Evolutionary conservation across 2,329 filamentous ascomycete species (phyloP).

Genomic region (Diaporthe citrichinensis): DNA sequence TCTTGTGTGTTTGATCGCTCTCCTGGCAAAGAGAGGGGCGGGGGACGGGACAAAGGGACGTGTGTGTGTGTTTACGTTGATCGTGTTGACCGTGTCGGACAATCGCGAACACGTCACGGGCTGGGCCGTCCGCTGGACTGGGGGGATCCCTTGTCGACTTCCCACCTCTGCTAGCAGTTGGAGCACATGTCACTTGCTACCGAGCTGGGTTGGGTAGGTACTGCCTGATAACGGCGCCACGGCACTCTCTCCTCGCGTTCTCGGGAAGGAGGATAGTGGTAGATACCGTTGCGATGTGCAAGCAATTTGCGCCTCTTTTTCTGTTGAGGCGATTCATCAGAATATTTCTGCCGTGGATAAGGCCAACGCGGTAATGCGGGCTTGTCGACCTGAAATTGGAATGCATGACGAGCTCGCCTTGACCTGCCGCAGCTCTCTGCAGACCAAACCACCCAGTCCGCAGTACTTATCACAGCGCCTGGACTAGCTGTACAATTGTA

Average conservation of each 20-base stretch:
- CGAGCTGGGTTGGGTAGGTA: neutral
- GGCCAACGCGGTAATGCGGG: neutral
- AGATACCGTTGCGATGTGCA: neutral
- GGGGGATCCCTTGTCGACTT: constrained; percentile 32
- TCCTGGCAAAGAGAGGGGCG: neutral
- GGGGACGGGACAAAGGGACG: neutral
- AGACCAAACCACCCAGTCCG: neutral
- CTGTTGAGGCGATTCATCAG: neutral
- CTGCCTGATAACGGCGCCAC: neutral
- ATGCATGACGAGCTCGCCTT: constrained; percentile 24
- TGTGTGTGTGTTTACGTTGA: constrained; percentile 2
- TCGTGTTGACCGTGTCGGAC: constrained; percentile 24
- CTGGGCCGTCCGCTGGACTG: constrained; percentile 32
- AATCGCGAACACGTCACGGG: constrained; percentile 33
- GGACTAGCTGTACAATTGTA: neutral
- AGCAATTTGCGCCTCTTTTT: neutral
- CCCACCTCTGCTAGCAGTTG: neutral
- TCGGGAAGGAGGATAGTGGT: neutral
- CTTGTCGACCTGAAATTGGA: neutral
- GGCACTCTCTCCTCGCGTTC: neutral
- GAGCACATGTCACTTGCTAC: neutral
- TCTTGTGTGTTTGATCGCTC: neutral
- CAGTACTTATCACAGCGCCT: neutral
- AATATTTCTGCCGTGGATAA: neutral
- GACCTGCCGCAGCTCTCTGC: constrained; percentile 1